Percentiles rank a stretch among this genome's conserved stretches.
Conservation (phyloP, 306 rosid species). For the Ceratonia siliqua region DNA sequence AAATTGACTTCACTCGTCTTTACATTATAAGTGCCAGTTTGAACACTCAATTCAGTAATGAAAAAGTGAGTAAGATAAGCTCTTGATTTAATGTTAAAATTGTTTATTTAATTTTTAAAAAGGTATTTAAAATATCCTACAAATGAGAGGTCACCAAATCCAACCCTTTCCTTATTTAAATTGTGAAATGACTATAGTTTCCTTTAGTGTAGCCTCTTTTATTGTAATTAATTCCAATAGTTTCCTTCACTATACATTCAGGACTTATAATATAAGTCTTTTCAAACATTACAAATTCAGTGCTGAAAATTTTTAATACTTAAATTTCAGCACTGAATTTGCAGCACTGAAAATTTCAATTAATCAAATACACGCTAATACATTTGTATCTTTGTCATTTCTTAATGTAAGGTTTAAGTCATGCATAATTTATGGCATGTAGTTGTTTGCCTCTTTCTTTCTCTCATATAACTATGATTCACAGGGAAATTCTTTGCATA, state of each 20-base stretch:
- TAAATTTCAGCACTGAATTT: not conserved
- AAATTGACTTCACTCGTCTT: constrained; percentile 6
- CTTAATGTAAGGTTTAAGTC: not conserved
- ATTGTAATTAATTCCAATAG: too few species aligned
- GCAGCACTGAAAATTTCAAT: not conserved
- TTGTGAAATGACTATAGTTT: not conserved
- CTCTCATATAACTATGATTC: constrained; percentile 31
- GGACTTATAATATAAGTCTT: not conserved
- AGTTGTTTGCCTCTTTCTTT: constrained; percentile 23
- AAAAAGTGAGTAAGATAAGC: too few species aligned
- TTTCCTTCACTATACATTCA: not conserved
- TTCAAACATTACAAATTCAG: not conserved
- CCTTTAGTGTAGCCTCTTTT: not conserved
- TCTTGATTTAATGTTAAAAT: not conserved
- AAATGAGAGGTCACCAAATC: too few species aligned
- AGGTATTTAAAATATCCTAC: too few species aligned
- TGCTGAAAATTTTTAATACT: not conserved
- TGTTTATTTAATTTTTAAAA: not conserved
- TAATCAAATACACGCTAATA: not conserved
- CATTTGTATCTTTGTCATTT: not conserved
- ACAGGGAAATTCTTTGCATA: constrained; percentile 63
- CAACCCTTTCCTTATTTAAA: not conserved
- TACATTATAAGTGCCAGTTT: not conserved
- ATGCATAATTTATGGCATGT: not conserved
- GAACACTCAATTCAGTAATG: not conserved